These are phyloP conservation scores for Grosmannia huntii DNA, from an alignment of 2,329 filamentous ascomycete genomes.

Conservation along the genomic window DNA sequence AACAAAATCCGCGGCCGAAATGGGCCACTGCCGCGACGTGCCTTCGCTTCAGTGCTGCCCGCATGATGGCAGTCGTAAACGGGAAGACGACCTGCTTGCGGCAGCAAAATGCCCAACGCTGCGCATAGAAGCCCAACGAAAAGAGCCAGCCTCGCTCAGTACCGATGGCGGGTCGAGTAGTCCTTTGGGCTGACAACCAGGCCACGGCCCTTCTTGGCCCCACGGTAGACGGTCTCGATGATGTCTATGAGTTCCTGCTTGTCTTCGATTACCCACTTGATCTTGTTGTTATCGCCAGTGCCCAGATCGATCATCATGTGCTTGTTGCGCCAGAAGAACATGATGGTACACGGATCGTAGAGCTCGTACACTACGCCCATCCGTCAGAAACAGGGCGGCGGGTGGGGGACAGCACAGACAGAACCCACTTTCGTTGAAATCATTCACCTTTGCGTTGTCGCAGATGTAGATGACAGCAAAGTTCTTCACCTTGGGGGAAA, in stretches of 20 bases:
- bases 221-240: slow-evolving; percentile 92
- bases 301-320: slow-evolving; percentile 98
- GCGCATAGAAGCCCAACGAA: neutral
- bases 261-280: slow-evolving; percentile 52
- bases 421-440: slow-evolving; percentile 57
- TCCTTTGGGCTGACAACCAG: slow-evolving; percentile 92
- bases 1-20: neutral
- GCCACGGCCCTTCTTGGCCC: slow-evolving; percentile 96
- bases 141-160: slow-evolving; percentile 24
- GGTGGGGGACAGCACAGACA: neutral
- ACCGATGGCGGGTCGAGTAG: slow-evolving; percentile 54
- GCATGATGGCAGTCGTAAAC: neutral
- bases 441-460: slow-evolving; percentile 78
- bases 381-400: slow-evolving; percentile 38
- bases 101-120: neutral
- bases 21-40: neutral
- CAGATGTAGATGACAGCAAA: slow-evolving; percentile 88
- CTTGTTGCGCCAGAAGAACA: slow-evolving; percentile 85
- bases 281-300: slow-evolving; percentile 84
- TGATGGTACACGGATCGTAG: slow-evolving; percentile 73
- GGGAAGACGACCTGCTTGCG: neutral
- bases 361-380: slow-evolving; percentile 70
- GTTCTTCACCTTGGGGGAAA: slow-evolving; percentile 88
- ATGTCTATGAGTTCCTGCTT: slow-evolving; percentile 99
- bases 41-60: neutral